phyloP scores from a whole-genome alignment of 257 asterid genomes.

The Cinchona pubescens region DNA sequence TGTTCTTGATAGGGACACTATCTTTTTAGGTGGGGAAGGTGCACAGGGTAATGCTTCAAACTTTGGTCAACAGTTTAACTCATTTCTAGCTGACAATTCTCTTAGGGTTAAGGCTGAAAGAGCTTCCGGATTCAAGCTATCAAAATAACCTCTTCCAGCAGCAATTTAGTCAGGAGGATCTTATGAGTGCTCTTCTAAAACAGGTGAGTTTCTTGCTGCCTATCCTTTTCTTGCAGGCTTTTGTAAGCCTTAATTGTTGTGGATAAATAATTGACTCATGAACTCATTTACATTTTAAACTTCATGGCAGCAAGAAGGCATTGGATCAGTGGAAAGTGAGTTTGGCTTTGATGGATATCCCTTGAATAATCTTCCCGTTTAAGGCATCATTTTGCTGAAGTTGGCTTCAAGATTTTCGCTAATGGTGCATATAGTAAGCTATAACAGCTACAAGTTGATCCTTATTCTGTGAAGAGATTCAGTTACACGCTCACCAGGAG shows the following conservation, averaged over 20 bases:
- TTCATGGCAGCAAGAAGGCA: conserved; percentile 52
- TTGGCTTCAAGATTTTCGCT: neutral
- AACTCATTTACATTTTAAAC: neutral
- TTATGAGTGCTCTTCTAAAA: conserved; percentile 62
- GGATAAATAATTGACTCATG: neutral
- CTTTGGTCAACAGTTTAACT: conserved; percentile 32
- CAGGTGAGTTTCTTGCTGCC: conserved; percentile 44
- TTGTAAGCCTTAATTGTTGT: neutral
- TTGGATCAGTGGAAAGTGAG: conserved; percentile 57
- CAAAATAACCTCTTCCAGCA: conserved; percentile 38
- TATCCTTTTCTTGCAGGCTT: neutral
- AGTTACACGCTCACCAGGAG: conserved; percentile 18
- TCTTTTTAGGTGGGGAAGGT: conserved; percentile 28
- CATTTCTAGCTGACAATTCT: conserved; percentile 34
- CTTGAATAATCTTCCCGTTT: conserved; percentile 69
- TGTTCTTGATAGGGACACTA: conserved; percentile 26
- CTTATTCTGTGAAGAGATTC: conserved; percentile 9
- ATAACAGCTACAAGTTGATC: conserved; percentile 19
- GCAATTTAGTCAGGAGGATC: conserved; percentile 75
- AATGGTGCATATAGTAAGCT: conserved; percentile 47
- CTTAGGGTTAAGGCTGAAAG: conserved; percentile 50
- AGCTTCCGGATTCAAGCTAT: conserved; percentile 38
- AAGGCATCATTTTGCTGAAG: conserved; percentile 10
- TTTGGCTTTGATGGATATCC: conserved; percentile 63
- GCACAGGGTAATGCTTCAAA: conserved; percentile 25